Conservation (phyloP, 768 basidiomycete genomes). For the Cubamyces lactineus region DNA sequence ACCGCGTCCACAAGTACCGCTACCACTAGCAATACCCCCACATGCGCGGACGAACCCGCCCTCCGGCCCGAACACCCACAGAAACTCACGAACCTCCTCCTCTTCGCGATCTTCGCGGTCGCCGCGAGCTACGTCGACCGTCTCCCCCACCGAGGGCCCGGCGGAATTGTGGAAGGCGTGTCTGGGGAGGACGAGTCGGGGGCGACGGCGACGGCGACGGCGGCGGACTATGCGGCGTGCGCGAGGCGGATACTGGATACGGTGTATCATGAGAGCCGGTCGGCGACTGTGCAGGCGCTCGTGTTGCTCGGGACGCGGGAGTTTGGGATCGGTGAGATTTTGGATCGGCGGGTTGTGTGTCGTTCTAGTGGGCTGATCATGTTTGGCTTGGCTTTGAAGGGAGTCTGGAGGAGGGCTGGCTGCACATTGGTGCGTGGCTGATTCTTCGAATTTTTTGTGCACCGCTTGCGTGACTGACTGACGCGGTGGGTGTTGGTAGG, state of each 20-base stretch:
- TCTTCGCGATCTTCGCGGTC: constrained; percentile 81
- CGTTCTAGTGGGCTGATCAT: too few relatives aligned
- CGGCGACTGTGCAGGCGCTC: constrained; percentile 82
- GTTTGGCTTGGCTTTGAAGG: too few relatives aligned
- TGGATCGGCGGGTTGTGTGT: too few relatives aligned
- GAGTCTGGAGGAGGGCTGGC: constrained; percentile 83
- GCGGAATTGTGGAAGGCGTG: too few relatives aligned
- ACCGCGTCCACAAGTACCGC: too few relatives aligned
- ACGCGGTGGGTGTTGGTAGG: constrained; percentile 12
- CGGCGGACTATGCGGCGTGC: constrained; percentile 61
- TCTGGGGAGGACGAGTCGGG: constrained; percentile 6
- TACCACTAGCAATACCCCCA: too few relatives aligned
- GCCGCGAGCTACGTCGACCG: constrained; percentile 64
- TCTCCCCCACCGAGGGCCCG: constrained; percentile 30
- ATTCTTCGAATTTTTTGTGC: too few relatives aligned
- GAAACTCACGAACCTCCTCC: constrained; percentile 61
- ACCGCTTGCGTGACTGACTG: not conserved
- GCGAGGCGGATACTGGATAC: constrained; percentile 60
- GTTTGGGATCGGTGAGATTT: constrained; percentile 86
- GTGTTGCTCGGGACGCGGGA: constrained; percentile 81
- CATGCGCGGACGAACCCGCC: not conserved
- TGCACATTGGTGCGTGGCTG: constrained; percentile 58
- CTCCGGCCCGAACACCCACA: constrained; percentile 55
- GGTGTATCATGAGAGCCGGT: constrained; percentile 65
- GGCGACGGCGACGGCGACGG: constrained; percentile 72